These are phyloP conservation scores for Kodamaea arcana DNA, from an alignment of 1,139 yeast species.

Conservation along the genomic window DNA sequence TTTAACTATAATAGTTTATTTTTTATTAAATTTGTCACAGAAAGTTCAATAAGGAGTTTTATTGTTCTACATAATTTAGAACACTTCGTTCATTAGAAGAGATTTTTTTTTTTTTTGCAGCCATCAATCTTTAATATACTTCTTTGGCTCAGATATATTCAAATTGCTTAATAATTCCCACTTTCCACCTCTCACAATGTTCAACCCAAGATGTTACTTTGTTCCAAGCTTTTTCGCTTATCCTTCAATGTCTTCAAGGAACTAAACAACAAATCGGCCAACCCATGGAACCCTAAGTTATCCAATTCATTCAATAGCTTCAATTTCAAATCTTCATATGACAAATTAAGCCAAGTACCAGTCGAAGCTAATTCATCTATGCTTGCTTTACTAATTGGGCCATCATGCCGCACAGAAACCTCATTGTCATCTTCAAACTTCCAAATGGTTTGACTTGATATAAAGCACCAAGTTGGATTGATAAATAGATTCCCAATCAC, in stretches of 20 bases:
- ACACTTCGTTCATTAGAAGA: too few species aligned
- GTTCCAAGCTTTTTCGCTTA: slow-evolving; percentile 10
- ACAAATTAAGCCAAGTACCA: slow-evolving; percentile 26
- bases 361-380: slow-evolving; percentile 19
- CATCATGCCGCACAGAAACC: slow-evolving; percentile 37
- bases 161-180: too few species aligned
- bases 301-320: slow-evolving; percentile 34
- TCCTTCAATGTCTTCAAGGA: slow-evolving; percentile 41
- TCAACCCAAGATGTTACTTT: too few species aligned
- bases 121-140: too few species aligned
- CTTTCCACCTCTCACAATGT: too few species aligned
- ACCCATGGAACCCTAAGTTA: slow-evolving; percentile 35
- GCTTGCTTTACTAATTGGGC: slow-evolving; percentile 39
- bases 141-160: too few species aligned
- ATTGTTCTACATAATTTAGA: too few species aligned
- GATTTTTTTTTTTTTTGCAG: neutral
- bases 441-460: slow-evolving; percentile 44
- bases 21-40: too few species aligned
- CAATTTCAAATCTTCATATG: slow-evolving; percentile 38
- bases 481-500: slow-evolving; percentile 49
- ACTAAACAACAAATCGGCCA: slow-evolving; percentile 42
- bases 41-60: too few species aligned
- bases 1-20: too few species aligned
- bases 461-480: slow-evolving; percentile 50
- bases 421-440: slow-evolving; percentile 40